Base-by-base conservation (phyloP, 2,329 filamentous ascomycete species). In the Fusarium nelsonii region DNA sequence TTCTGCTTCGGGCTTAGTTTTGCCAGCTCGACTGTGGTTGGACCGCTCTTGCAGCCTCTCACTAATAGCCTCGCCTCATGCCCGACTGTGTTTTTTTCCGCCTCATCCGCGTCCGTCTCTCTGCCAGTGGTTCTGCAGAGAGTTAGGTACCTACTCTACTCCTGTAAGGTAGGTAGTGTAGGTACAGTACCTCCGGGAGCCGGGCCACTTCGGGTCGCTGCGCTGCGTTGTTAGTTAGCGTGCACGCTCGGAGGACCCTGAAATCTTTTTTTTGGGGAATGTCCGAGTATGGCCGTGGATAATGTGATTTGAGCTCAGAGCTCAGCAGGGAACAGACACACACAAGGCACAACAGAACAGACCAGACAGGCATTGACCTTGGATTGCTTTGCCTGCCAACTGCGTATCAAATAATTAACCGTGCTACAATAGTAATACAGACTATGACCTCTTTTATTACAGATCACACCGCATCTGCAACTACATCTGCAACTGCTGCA, bases 221-320 rank as follows among this genome's bases (percentile, higher is more conserved):
- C 58, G 23, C 23, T 23, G 23, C 23, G 23, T 23, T 23, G 23
- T 23, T 64, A 58, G 58, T 54, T 65, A 43, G 63, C 65, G 62
- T 58, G 44, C 66, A 51, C 30, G 30, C 60, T 63, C 60, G 65
- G 58, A 62, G 69, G 69, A 74, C 72, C 72, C 71, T 74, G 71
- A 74, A 73, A 72, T 64, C 53, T 62, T 70, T 69, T 69, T 66
- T 69, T 69, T 66, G 64, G 64, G 55, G 61, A 53, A 63, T 40
- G 53, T 20, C 65, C 52, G 59, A 58, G 56, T 59, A 60, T 43
- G 64, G 46, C 62, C 49, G 53, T 64, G 65, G 43, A 20, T 50
- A 39, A 39, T 50, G 16, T 50, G 48, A 30, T 50, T 55, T 55
- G 41, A 55, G 50, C 39, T 56, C 52, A 66, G 36, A 53, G 37